Evolutionary conservation across 2,329 filamentous ascomycete genomes (phyloP), one percentile per base, ranked within the genome.

Genomic region (Penicillium sp.): DNA sequence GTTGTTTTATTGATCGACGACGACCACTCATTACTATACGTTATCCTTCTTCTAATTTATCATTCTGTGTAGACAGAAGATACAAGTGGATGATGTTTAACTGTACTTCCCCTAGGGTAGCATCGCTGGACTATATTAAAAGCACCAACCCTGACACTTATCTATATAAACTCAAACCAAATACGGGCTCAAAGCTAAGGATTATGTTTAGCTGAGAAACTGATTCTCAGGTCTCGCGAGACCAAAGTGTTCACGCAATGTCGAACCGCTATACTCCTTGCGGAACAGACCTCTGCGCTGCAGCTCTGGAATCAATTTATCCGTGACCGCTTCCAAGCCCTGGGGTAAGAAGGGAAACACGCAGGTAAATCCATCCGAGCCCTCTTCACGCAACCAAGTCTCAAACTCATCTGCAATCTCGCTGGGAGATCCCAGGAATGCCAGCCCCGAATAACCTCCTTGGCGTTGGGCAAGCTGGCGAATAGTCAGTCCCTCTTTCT

Each of bases 221-320:
- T 59, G 69, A 51, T 75, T 76, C 47, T 61, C 65, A 1, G 80
- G 80, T 18, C 79, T 67, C 8, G 76, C 74, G 26, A 84, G 71
- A 4, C 80, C 80, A 33, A 84, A 68, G 64, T 84, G 80, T 32
- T 83, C 80, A 33, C 81, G 68, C 59, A 83, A 62, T 1, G 80
- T 83, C 1, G 71, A 74, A 1, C 80, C 81, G 41, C 77, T 68
- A 56, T 84, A 83, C 1, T 83, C 80, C 6, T 72, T 56, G 4
- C 80, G 68, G 62, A 82, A 83, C 2, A 83, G 52, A 0, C 79
- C 80, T 21, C 80, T 71, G 4, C 73, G 71, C 61, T 82, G 79
- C 47, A 83, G 58, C 60, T 81, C 79, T 1, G 80, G 80, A 7
- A 83, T 67, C 47, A 83, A 56, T 3, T 65, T 68, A 37, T 78